Evolutionary conservation across 331 rosid species (phyloP).

Genomic region (Phaseolus coccineus): DNA sequence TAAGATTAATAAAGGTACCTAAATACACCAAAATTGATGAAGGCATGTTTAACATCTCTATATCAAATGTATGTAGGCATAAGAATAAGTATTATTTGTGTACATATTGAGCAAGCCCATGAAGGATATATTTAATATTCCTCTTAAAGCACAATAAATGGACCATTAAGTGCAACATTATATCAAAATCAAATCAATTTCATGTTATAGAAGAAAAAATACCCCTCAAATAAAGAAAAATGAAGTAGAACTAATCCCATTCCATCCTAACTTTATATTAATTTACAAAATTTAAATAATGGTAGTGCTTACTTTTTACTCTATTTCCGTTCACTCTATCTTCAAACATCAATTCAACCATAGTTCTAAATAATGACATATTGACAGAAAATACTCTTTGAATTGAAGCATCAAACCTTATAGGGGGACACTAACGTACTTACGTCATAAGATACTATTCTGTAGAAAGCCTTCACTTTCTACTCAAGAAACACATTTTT

Average conservation of each 20-base stretch:
- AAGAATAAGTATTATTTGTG: too few relatives aligned
- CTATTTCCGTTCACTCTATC: neutral
- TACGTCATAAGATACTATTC: neutral
- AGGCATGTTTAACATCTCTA: too few relatives aligned
- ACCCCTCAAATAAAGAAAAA: too few relatives aligned
- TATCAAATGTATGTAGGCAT: too few relatives aligned
- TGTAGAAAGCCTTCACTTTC: slow-evolving; percentile 26
- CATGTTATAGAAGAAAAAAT: too few relatives aligned
- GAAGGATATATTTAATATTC: too few relatives aligned
- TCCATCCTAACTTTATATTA: neutral
- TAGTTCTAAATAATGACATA: neutral
- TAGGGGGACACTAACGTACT: slow-evolving; percentile 2
- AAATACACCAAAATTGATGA: too few relatives aligned
- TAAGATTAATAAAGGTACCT: too few relatives aligned
- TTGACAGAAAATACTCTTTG: slow-evolving; percentile 19
- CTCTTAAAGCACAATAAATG: too few relatives aligned
- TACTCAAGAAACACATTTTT: neutral
- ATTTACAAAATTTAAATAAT: neutral
- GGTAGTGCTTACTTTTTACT: neutral
- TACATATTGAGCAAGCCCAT: too few relatives aligned
- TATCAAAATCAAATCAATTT: too few relatives aligned
- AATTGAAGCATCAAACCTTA: neutral
- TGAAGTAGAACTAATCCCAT: neutral
- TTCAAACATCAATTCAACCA: neutral
- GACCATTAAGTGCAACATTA: too few relatives aligned